Percentiles rank a stretch among this genome's conserved stretches.
Evolutionary conservation across 108 stramenopile genomes (phyloP).

Genomic region (Skeletonema menzelii): DNA sequence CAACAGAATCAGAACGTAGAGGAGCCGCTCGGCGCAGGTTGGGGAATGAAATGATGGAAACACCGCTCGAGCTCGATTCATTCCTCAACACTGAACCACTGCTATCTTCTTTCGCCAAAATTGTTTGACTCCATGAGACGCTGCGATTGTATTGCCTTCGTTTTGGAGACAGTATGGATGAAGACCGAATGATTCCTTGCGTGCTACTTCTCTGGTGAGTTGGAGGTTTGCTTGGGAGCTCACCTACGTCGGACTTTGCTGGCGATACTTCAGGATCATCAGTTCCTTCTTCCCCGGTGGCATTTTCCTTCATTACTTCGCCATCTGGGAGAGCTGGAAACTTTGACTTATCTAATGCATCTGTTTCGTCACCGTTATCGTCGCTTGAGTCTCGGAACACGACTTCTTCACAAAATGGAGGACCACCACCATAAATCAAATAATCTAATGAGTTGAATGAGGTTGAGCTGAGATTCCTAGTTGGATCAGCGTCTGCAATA

Average conservation of each 20-base stretch:
- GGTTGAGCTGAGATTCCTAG: slow-evolving; percentile 9
- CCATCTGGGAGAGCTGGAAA: not conserved
- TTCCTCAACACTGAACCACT: not conserved
- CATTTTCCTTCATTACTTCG: not conserved
- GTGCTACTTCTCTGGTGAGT: slow-evolving; percentile 32
- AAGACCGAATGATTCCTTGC: slow-evolving; percentile 31
- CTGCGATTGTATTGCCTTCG: slow-evolving; percentile 38
- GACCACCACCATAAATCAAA: slow-evolving; percentile 40
- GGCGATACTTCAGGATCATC: slow-evolving; percentile 29
- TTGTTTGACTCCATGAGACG: slow-evolving; percentile 44
- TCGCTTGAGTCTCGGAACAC: slow-evolving; percentile 34
- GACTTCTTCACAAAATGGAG: slow-evolving; percentile 24
- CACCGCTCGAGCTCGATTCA: slow-evolving; percentile 11
- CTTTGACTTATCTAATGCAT: not conserved
- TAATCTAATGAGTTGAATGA: slow-evolving; percentile 27
- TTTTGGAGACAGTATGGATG: slow-evolving; percentile 10
- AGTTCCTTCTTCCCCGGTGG: slow-evolving; percentile 5
- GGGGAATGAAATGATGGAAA: slow-evolving; percentile 47
- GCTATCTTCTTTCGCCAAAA: slow-evolving; percentile 20
- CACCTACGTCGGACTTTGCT: slow-evolving; percentile 39
- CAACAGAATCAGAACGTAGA: slow-evolving; percentile 42
- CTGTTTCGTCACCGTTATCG: not conserved
- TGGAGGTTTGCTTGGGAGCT: slow-evolving; percentile 17
- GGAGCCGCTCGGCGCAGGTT: slow-evolving; percentile 37
- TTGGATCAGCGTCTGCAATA: slow-evolving; percentile 15